Evolutionary conservation across 768 basidiomycete genomes (phyloP).

Genomic region (Chalciporus sphaerocephalus): DNA sequence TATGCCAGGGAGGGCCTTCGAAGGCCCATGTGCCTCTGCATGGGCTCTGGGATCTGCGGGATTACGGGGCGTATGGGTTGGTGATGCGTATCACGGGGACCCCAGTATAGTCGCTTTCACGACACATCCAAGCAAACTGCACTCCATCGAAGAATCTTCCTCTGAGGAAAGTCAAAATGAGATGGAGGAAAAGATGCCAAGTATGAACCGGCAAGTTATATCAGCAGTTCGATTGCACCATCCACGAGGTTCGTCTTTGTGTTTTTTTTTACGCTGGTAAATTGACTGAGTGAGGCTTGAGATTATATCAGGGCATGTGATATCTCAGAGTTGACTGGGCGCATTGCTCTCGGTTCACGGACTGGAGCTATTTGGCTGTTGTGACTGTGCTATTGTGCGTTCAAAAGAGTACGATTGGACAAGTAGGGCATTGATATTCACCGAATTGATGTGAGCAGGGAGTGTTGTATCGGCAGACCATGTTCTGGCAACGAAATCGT

Average conservation of each 20-base stretch:
- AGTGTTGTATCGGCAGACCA: too few relatives aligned
- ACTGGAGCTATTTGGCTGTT: slow-evolving; percentile 29
- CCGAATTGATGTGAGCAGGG: too few relatives aligned
- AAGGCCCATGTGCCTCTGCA: background rate
- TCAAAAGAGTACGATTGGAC: too few relatives aligned
- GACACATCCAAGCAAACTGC: background rate
- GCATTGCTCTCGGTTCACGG: slow-evolving; percentile 40
- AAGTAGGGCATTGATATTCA: background rate
- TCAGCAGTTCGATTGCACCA: slow-evolving; percentile 23
- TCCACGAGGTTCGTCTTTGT: slow-evolving; percentile 24
- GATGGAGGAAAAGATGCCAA: slow-evolving; percentile 1
- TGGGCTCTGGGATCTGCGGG: background rate
- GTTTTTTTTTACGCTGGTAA: background rate
- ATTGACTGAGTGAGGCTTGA: slow-evolving; percentile 7
- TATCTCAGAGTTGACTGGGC: slow-evolving; percentile 43
- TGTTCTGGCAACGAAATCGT: too few relatives aligned
- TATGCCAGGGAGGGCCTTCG: too few relatives aligned
- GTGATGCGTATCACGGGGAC: background rate
- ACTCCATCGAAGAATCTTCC: background rate
- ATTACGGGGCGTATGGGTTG: background rate
- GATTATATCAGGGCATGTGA: slow-evolving; percentile 46
- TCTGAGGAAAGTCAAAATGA: background rate
- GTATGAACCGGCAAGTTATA: slow-evolving; percentile 7
- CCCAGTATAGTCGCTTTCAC: background rate
- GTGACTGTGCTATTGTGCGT: too few relatives aligned